phyloP scores from a whole-genome alignment of 2,329 filamentous ascomycete species.

The Aureobasidium sp. region DNA sequence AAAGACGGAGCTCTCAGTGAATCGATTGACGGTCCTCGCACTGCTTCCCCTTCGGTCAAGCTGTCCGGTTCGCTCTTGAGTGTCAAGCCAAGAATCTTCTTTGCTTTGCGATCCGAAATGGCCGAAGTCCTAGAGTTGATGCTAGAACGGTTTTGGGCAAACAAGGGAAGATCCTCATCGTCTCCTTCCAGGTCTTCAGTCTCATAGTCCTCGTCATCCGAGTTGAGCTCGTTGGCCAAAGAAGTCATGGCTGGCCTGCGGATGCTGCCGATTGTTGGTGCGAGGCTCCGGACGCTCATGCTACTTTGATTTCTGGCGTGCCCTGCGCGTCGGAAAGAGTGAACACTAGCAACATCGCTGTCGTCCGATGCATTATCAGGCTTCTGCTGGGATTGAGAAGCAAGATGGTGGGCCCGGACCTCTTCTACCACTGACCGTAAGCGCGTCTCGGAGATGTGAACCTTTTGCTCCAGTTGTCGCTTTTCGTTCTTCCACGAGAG shows the following conservation, averaged over 20 bases:
- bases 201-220: conserved; percentile 69
- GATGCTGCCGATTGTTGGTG: background rate
- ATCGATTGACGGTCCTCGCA: background rate
- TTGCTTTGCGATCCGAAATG: conserved; percentile 32
- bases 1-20: background rate
- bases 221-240: conserved; percentile 82
- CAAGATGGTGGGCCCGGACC: conserved; percentile 61
- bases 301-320: conserved; percentile 29
- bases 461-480: conserved; percentile 70
- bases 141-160: conserved; percentile 43
- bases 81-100: conserved; percentile 35
- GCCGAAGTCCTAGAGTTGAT: background rate
- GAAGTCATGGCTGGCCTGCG: conserved; percentile 6
- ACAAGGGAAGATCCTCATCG: conserved; percentile 42
- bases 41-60: background rate
- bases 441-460: conserved; percentile 84
- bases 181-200: conserved; percentile 51
- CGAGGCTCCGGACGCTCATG: conserved; percentile 29
- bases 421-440: conserved; percentile 80
- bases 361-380: conserved; percentile 44
- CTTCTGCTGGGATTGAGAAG: conserved; percentile 26
- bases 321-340: conserved; percentile 31
- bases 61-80: background rate
- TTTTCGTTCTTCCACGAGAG: conserved; percentile 77
- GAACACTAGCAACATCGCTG: conserved; percentile 64